These are phyloP conservation scores for Stemphylium lycopersici DNA, from an alignment of 2,329 filamentous ascomycete species.

Conservation along the genomic window DNA sequence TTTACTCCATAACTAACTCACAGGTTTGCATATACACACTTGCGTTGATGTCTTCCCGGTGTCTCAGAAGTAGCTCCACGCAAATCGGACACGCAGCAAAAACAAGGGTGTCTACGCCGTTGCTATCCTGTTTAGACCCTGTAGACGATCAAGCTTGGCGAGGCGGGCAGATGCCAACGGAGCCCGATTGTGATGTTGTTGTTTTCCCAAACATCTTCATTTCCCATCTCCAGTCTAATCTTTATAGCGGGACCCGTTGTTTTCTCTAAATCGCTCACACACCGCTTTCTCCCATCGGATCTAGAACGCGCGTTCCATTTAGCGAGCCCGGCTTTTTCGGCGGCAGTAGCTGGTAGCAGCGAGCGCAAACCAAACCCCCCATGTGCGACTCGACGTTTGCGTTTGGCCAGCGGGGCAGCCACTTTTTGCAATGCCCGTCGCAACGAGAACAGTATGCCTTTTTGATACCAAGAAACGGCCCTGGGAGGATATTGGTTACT, in stretches of 20 bases:
- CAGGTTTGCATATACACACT: neutral
- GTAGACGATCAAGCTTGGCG: constrained; percentile 40
- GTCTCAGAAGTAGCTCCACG: no score
- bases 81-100: neutral
- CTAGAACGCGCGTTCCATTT: constrained; percentile 4
- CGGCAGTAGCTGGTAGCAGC: neutral
- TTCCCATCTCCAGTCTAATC: constrained; percentile 5
- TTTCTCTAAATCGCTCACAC: neutral
- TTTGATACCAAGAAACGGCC: neutral
- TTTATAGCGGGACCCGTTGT: constrained; percentile 2
- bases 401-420: constrained; percentile 44
- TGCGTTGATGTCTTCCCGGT: neutral
- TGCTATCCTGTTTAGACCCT: constrained; percentile 40
- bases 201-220: neutral
- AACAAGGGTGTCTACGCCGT: neutral
- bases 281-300: constrained; percentile 4
- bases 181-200: no score
- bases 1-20: neutral
- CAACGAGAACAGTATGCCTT: constrained; percentile 33
- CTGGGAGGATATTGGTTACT: neutral
- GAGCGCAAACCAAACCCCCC: neutral
- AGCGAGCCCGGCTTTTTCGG: constrained; percentile 8
- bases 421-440: constrained; percentile 43
- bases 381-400: constrained; percentile 45
- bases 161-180: neutral